Evolutionary conservation across 805 yeast species (phyloP), one percentile per base, ranked within the genome.

Genomic region (Tetrapisispora iriomotensis): DNA sequence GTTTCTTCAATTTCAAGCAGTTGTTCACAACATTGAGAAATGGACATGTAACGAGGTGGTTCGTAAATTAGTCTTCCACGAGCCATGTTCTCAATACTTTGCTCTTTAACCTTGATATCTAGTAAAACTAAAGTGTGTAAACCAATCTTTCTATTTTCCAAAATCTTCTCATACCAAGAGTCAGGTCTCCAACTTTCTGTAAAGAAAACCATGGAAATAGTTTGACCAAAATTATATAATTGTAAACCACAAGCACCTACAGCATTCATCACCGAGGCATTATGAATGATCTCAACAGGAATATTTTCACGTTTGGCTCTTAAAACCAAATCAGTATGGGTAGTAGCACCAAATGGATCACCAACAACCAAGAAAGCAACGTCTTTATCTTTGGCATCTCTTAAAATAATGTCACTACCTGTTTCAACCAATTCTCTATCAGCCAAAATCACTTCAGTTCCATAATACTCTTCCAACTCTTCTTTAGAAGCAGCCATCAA

Each of bases 241-340:
- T 90, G 98, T 48, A 92, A 71, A 18, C 98, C 98, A 66, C 96
- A 87, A 1, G 96, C 94, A 15, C 98, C 98, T 20, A 90, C 95
- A 0, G 97, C 98, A 58, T 90, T 90, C 96, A 92, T 87, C 10
- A 90, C 92, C 14, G 95, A 83, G 1, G 98, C 98, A 61, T 90
- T 90, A 65, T 90, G 98, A 44, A 90, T 76, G 29, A 82, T 73
- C 56, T 84, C 94, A 32, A 83, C 84, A 37, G 72, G 66, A 55
- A 92, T 85, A 2, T 76, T 76, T 44, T 79, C 69, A 61, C 83
- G 95, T 50, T 94, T 75, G 32, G 98, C 97, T 54, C 98, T 71
- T 44, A 90, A 73, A 30, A 88, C 85, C 46, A 90, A 70, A 65
- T 92, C 98, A 0, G 96, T 86, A 64, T 90, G 98, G 1, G 98